Evolutionary conservation across 2,329 filamentous ascomycete genomes (phyloP).

Genomic region (Alternaria alternata): DNA sequence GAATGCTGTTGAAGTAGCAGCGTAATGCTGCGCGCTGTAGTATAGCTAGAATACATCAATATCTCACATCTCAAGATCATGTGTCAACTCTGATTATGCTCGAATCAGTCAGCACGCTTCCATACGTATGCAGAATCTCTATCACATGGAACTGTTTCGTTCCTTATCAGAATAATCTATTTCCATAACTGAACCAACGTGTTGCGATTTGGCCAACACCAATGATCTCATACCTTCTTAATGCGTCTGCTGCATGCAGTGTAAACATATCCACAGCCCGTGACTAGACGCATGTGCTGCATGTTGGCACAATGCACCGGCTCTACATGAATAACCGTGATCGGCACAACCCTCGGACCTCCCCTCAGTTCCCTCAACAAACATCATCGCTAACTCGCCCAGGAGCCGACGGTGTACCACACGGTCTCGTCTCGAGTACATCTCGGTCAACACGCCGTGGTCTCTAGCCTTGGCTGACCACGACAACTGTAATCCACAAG

Average conservation of each 20-base stretch:
- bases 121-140: background rate
- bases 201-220: too few species aligned
- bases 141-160: background rate
- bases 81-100: rapidly evolving
- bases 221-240: background rate
- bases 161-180: background rate
- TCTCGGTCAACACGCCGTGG: conserved; percentile 13
- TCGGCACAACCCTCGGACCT: background rate
- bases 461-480: conserved; percentile 1
- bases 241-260: background rate
- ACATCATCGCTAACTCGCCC: background rate
- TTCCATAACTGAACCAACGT: background rate
- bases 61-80: rapidly evolving
- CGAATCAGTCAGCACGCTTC: too few species aligned
- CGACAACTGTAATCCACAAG: background rate
- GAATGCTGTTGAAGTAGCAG: background rate
- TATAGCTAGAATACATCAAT: background rate
- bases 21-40: background rate
- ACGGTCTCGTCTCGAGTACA: background rate
- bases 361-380: background rate
- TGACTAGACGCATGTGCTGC: background rate
- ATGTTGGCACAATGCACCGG: background rate
- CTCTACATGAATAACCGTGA: conserved; percentile 1
- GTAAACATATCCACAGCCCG: background rate
- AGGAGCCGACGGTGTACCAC: background rate